These are phyloP conservation scores for Ganoderma sinense DNA, from an alignment of 1,284 basidiomycete genomes.

Conservation along the genomic window DNA sequence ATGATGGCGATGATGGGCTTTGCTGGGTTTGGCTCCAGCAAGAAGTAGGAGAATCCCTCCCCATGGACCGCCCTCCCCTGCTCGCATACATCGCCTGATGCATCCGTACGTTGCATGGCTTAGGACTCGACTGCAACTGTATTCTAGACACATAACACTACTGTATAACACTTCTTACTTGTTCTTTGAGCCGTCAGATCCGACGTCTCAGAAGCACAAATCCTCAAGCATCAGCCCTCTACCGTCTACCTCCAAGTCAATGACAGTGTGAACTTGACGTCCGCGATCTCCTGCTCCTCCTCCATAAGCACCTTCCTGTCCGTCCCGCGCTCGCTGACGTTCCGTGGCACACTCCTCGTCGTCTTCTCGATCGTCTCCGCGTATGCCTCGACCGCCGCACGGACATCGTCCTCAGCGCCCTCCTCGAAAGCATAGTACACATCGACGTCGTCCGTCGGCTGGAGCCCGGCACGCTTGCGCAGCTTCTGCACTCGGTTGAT, in stretches of 20 bases:
- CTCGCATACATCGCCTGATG: not conserved
- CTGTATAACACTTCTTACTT: constrained; percentile 44
- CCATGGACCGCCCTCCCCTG: not conserved
- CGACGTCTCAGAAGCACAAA: not conserved
- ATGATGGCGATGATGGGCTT: constrained; percentile 94
- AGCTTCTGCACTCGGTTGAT: constrained; percentile 96
- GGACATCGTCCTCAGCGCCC: constrained; percentile 71
- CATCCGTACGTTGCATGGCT: constrained; percentile 10
- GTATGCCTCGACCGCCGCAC: constrained; percentile 76
- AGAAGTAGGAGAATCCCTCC: constrained; percentile 58
- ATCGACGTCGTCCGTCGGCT: constrained; percentile 94
- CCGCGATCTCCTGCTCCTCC: constrained; percentile 89
- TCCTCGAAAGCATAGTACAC: constrained; percentile 89
- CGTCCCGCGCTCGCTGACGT: constrained; percentile 60
- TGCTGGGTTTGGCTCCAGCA: constrained; percentile 85
- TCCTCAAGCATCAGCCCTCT: not conserved
- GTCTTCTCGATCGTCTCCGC: constrained; percentile 81
- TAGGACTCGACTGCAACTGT: constrained; percentile 29
- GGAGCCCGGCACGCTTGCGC: constrained; percentile 94
- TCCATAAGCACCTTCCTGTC: constrained; percentile 69
- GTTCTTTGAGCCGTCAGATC: constrained; percentile 18
- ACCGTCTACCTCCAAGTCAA: constrained; percentile 55
- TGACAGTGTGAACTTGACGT: constrained; percentile 80
- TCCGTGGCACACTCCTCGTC: constrained; percentile 76
- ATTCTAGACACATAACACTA: constrained; percentile 41